Evolutionary conservation across 1,284 basidiomycete genomes (phyloP).

Genomic region (Leccinum pallidistipes): DNA sequence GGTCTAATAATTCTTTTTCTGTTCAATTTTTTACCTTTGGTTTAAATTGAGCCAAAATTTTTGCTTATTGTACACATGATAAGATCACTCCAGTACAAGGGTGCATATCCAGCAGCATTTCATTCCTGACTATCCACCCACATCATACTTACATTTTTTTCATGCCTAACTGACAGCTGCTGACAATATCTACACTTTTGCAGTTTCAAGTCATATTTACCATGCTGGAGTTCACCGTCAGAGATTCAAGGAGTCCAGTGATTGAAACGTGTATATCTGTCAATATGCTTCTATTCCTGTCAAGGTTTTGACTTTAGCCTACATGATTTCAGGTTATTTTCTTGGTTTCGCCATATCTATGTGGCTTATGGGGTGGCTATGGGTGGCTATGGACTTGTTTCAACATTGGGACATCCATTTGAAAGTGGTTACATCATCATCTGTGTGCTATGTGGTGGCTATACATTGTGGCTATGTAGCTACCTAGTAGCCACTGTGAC

Average conservation of each 20-base stretch:
- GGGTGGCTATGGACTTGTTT: too few relatives aligned
- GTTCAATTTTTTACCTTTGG: not conserved
- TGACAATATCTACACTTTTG: not conserved
- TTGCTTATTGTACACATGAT: not conserved
- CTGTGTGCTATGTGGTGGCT: too few relatives aligned
- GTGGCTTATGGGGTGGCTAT: too few relatives aligned
- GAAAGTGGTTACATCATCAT: too few relatives aligned
- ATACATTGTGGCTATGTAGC: too few relatives aligned
- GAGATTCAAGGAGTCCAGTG: not conserved
- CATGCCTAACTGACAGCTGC: not conserved
- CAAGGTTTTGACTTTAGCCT: too few relatives aligned
- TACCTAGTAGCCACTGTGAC: too few relatives aligned
- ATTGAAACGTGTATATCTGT: not conserved
- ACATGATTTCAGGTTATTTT: too few relatives aligned
- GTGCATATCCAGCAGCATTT: not conserved
- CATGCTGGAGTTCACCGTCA: not conserved
- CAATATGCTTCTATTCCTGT: not conserved
- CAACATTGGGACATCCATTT: too few relatives aligned
- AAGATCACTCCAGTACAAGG: not conserved
- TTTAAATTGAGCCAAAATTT: not conserved
- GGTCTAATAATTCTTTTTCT: not conserved
- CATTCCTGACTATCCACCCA: not conserved
- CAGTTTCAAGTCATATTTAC: not conserved
- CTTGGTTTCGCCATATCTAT: too few relatives aligned
- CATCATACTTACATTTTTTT: not conserved